Evolutionary conservation across 371 early-diverging fungal species (phyloP).

Genomic region (Blastocladiella emersonii): DNA sequence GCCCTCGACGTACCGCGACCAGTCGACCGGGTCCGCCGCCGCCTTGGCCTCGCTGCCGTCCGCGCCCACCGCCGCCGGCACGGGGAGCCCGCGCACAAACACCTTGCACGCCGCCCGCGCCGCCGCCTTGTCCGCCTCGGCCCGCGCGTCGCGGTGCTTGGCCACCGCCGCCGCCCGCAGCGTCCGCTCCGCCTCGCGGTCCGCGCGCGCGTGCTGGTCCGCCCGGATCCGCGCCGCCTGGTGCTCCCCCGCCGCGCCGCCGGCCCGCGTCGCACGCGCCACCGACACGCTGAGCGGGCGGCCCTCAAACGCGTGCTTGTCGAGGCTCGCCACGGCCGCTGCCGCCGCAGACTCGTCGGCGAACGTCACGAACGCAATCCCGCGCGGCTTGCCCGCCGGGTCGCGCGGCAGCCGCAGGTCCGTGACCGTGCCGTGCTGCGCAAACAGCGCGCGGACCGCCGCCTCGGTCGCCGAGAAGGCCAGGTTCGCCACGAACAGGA

Average conservation of each 20-base stretch:
- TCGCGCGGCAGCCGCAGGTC: neutral
- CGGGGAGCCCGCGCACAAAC: neutral
- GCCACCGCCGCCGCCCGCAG: neutral
- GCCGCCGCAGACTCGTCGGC: neutral
- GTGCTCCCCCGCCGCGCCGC: neutral
- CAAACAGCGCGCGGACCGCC: neutral
- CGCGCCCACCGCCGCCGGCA: neutral
- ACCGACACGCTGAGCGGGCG: slow-evolving; percentile 80
- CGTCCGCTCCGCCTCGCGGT: neutral
- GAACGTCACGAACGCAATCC: neutral
- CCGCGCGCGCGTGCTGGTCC: neutral
- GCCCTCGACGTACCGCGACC: no score
- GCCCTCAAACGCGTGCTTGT: slow-evolving; percentile 80
- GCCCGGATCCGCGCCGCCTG: neutral
- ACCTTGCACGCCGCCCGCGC: neutral
- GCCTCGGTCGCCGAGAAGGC: neutral
- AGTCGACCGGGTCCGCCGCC: neutral
- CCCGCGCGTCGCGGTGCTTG: neutral
- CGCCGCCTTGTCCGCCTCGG: neutral
- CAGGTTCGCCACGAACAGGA: neutral
- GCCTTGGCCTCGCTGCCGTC: no score
- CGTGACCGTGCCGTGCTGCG: neutral
- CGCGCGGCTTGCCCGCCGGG: neutral
- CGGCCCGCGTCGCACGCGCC: neutral
- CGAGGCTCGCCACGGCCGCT: slow-evolving; percentile 36